phyloP scores from a whole-genome alignment of 1,139 yeast genomes.

The Yamadazyma spencermartinsiae region DNA sequence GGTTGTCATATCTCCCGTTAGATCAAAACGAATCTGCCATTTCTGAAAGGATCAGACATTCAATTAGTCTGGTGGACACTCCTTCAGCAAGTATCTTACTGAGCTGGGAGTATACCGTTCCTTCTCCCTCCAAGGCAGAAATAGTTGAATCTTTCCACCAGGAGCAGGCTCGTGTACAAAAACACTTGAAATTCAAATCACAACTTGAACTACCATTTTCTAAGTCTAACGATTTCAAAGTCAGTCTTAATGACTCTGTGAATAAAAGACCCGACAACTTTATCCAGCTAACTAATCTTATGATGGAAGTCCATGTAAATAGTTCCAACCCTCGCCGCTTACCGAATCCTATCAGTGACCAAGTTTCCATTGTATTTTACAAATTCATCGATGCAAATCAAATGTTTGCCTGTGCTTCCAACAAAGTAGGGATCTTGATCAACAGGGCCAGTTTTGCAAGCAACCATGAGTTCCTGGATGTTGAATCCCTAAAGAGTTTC shows the following conservation, averaged over 20 bases:
- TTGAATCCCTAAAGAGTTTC: background rate
- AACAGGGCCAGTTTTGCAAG: conserved; percentile 4
- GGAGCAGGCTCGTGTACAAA: conserved; percentile 17
- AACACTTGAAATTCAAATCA: conserved; percentile 32
- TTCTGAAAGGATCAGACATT: conserved; percentile 5
- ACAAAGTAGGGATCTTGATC: conserved; percentile 23
- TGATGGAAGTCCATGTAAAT: conserved; percentile 67
- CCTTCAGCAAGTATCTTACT: background rate
- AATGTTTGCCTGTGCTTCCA: conserved; percentile 19
- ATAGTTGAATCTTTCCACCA: conserved; percentile 23
- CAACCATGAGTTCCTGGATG: background rate
- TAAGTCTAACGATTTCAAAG: conserved; percentile 35
- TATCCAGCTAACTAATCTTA: conserved; percentile 52
- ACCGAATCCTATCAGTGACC: conserved; percentile 71
- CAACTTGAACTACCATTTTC: conserved; percentile 52
- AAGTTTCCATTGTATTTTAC: conserved; percentile 64
- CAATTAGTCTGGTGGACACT: background rate
- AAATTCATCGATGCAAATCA: conserved; percentile 49
- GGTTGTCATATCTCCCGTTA: conserved; percentile 8
- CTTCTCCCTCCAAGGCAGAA: conserved; percentile 31
- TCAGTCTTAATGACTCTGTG: conserved; percentile 31
- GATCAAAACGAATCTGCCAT: conserved; percentile 2
- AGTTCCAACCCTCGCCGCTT: conserved; percentile 42
- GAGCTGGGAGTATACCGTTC: conserved; percentile 29
- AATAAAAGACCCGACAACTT: conserved; percentile 47